Evolutionary conservation across 163 green algal genomes (phyloP).

Genomic region (Chloromonas sp.): DNA sequence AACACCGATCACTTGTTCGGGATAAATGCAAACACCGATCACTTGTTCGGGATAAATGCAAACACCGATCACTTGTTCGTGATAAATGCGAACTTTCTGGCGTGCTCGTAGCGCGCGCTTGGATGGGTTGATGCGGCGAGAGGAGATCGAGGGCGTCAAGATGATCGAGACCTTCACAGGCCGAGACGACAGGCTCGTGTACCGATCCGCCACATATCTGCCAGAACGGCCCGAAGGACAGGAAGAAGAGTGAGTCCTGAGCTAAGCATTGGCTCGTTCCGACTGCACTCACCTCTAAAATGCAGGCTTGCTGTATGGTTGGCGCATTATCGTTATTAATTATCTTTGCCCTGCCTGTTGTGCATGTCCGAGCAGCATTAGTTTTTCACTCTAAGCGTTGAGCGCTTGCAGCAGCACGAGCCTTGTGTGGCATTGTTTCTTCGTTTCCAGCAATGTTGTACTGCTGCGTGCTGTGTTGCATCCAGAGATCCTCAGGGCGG

Average conservation of each 20-base stretch:
- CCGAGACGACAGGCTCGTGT: constrained; percentile 64
- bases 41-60: no score
- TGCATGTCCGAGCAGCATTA: no score
- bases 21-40: no score
- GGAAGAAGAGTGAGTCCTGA: constrained; percentile 13
- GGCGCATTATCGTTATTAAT: no score
- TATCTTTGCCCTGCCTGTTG: no score
- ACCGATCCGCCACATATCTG: constrained; percentile 62
- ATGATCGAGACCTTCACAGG: constrained; percentile 60
- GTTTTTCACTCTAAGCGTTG: no score
- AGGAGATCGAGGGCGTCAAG: constrained; percentile 58
- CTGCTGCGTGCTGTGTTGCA: background rate
- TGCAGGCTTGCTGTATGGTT: no score
- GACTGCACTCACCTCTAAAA: no score
- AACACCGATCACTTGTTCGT: background rate
- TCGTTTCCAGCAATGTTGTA: background rate
- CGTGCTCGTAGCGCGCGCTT: constrained; percentile 29
- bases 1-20: no score
- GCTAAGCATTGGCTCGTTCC: background rate
- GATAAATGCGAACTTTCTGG: no score
- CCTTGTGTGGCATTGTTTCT: no score
- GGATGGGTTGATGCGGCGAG: constrained; percentile 51
- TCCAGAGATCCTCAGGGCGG: background rate
- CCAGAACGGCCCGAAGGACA: constrained; percentile 3
- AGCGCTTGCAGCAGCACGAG: no score